Evolutionary conservation across 768 basidiomycete genomes (phyloP), one percentile per base, ranked within the genome.

Genomic region (Boletus coccyginus): DNA sequence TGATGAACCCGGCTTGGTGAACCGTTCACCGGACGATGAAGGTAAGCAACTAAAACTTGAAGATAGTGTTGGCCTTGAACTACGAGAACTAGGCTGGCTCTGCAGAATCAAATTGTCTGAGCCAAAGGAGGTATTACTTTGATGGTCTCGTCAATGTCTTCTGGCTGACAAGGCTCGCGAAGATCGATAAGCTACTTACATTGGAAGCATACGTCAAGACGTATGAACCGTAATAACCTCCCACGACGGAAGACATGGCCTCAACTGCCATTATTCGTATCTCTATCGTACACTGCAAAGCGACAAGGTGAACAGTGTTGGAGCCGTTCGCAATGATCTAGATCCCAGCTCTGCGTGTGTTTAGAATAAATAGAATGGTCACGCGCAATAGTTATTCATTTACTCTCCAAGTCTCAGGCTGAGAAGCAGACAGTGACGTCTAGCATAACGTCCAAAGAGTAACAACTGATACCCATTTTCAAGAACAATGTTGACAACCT

Each of bases 101-200:
- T 94, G 89, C 85, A 95, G 92, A 78, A 87, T 99, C 66, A 84
- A 88, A 70, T 72, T 97, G 44, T 82, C 88, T 21, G 73, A 90
- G 55, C 86, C 88, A 7, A 72, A 78, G 2, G 91, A 98, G 82
- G 91, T 94, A 70, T 40, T 78, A 56, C 17, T 40, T 40, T 12
- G 14, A 36, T 6, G 43, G 40, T 50, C 2, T 48, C 32, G 9
- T 31, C 48, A 9, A 38, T 29, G 14, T 19, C 41, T 24, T 45
- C 11, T 10, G 5, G 16, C 27, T 63, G 8, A 63, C n/a, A 10
- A 31, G 13, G 43, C 21, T 38, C 21, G 45, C 24, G 19, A 62
- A 92, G 90, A 70, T 92, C 60, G 84, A 94, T 7, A 67, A 68
- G 5, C 78, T 99, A 33, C 74, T 99, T 73, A 81, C 81, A 9